Evolutionary conservation across 2,329 filamentous ascomycete genomes (phyloP).

Genomic region (Pseudogymnoascus sp.): DNA sequence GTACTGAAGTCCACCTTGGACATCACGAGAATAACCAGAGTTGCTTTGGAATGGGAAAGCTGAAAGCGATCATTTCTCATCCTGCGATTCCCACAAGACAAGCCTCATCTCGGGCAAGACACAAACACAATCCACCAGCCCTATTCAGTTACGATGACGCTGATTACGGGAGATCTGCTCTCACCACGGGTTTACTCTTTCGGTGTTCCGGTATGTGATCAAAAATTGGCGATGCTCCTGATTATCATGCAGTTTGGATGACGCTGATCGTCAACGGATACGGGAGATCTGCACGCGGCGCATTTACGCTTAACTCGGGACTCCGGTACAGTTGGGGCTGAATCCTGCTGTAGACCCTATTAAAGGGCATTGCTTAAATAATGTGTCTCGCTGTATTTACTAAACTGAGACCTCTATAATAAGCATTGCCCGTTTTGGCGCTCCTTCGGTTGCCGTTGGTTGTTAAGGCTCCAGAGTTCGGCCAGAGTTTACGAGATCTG

Average conservation of each 20-base stretch:
- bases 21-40: background rate
- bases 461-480: too few relatives aligned
- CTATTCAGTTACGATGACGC: background rate
- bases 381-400: too few relatives aligned
- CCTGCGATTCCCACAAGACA: background rate
- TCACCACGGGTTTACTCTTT: background rate
- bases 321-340: background rate
- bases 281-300: background rate
- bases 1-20: background rate
- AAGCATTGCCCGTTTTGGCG: too few relatives aligned
- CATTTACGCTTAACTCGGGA: background rate
- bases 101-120: background rate
- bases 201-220: too few relatives aligned
- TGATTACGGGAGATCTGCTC: background rate
- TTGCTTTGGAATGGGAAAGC: background rate
- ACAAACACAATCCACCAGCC: background rate
- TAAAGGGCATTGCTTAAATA: too few relatives aligned
- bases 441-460: too few relatives aligned
- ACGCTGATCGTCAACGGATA: background rate
- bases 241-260: background rate
- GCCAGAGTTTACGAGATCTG: too few relatives aligned
- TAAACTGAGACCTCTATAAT: too few relatives aligned
- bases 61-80: background rate
- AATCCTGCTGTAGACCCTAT: too few relatives aligned
- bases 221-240: background rate